A percentile compares a stretch with the other conserved stretches of the same genome.
These are phyloP conservation scores for Pseudocercospora crystallina DNA, from an alignment of 2,329 filamentous ascomycete genomes.

Conservation along the genomic window DNA sequence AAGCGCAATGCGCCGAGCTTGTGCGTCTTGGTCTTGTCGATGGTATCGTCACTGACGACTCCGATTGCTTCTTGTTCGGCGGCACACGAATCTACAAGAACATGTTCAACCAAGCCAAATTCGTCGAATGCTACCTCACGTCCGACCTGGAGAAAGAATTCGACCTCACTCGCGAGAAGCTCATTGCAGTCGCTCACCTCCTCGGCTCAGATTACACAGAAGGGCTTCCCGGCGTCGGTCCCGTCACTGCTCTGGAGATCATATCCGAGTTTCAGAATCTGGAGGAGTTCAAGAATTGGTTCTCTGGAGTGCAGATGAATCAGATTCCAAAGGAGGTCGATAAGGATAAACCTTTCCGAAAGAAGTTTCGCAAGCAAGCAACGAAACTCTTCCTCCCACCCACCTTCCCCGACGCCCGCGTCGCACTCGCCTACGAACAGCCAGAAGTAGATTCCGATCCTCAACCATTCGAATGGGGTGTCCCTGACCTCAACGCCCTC, in stretches of 20 bases:
- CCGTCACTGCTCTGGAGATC: conserved; percentile 92
- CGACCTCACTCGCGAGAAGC: conserved; percentile 77
- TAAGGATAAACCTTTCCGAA: conserved; percentile 65
- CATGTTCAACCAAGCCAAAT: conserved; percentile 99
- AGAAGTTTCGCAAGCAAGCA: conserved; percentile 81
- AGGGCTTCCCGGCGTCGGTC: conserved; percentile 84
- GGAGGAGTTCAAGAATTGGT: conserved; percentile 82
- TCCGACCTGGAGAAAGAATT: conserved; percentile 86
- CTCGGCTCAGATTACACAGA: conserved; percentile 95
- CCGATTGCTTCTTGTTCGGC: conserved; percentile 93
- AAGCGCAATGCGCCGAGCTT: conserved; percentile 93
- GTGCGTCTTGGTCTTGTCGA: conserved; percentile 86
- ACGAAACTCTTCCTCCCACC: conserved; percentile 84
- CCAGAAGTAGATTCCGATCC: conserved; percentile 81
- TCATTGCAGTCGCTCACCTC: conserved; percentile 87
- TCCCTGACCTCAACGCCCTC: conserved; percentile 85
- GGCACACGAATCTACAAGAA: conserved; percentile 98
- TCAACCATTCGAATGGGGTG: conserved; percentile 88
- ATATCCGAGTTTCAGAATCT: conserved; percentile 83
- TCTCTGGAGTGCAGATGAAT: conserved; percentile 70
- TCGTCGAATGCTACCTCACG: conserved; percentile 90
- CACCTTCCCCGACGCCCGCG: conserved; percentile 73
- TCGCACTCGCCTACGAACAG: conserved; percentile 78
- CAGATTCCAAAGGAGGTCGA: conserved; percentile 61
- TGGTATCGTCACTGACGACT: conserved; percentile 96